Conservation (phyloP, 2,329 filamentous ascomycete genomes). For the Aspergillus ustus region DNA sequence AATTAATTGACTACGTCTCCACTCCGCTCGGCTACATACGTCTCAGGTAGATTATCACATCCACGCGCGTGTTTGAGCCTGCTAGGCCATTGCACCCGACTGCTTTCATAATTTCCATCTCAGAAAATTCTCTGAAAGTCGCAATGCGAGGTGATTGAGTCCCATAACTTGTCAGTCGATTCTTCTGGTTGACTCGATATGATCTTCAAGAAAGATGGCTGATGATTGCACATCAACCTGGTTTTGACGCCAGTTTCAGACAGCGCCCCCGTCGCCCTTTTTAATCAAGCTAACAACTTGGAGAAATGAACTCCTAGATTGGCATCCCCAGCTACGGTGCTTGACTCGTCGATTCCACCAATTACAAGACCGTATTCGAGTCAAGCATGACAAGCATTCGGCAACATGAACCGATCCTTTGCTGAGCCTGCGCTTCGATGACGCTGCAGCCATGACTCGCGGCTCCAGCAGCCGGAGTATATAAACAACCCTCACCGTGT, state of each 20-base stretch:
- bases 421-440: neutral
- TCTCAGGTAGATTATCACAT: too few species aligned
- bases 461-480: neutral
- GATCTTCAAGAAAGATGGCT: too few species aligned
- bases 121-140: too few species aligned
- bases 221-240: too few species aligned
- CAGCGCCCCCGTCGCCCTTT: neutral
- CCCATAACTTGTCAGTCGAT: too few species aligned
- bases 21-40: too few species aligned
- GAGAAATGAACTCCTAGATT: constrained; percentile 2
- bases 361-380: neutral
- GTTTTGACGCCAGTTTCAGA: neutral
- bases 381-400: constrained; percentile 2
- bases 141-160: too few species aligned
- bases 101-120: too few species aligned
- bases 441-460: neutral
- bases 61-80: too few species aligned
- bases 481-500: neutral
- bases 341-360: neutral
- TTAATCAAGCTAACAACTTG: neutral
- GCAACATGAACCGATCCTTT: neutral
- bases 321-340: neutral
- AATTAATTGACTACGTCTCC: too few species aligned
- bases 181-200: too few species aligned
- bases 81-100: too few species aligned